phyloP scores from a whole-genome alignment of 208 protist genomes.

The Leishmania gerbilli region DNA sequence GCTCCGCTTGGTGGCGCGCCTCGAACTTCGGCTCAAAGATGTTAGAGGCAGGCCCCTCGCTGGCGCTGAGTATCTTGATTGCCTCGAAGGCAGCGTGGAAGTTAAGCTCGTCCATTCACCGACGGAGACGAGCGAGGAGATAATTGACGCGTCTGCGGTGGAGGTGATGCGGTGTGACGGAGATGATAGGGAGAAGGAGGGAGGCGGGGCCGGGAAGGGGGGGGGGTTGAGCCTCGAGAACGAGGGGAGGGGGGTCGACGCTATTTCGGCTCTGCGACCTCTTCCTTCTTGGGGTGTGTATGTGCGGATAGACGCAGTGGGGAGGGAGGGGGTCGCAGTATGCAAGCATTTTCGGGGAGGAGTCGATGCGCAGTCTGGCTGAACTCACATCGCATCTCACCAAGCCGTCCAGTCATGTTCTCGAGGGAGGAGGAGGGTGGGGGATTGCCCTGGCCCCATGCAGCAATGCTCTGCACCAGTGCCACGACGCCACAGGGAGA shows the following conservation, averaged over 20 bases:
- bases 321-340: not conserved
- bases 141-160: not conserved
- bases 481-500: not conserved
- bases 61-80: constrained; percentile 55
- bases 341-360: not conserved
- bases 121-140: not conserved
- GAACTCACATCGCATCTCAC: not conserved
- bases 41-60: constrained; percentile 73
- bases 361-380: not conserved
- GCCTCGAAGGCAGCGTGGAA: constrained; percentile 57
- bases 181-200: not conserved
- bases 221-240: not conserved
- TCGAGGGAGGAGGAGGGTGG: not conserved
- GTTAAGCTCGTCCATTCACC: constrained; percentile 43
- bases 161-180: not conserved
- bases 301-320: not conserved
- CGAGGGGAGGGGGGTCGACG: not conserved
- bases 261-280: not conserved
- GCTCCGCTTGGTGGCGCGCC: constrained; percentile 61
- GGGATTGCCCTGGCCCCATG: not conserved
- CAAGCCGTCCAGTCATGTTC: not conserved
- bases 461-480: not conserved
- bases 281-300: not conserved
- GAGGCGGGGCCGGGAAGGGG: no score
- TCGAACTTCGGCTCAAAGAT: constrained; percentile 78